Conservation (phyloP, 345 rosid genomes). For the Populus deltoides region DNA sequence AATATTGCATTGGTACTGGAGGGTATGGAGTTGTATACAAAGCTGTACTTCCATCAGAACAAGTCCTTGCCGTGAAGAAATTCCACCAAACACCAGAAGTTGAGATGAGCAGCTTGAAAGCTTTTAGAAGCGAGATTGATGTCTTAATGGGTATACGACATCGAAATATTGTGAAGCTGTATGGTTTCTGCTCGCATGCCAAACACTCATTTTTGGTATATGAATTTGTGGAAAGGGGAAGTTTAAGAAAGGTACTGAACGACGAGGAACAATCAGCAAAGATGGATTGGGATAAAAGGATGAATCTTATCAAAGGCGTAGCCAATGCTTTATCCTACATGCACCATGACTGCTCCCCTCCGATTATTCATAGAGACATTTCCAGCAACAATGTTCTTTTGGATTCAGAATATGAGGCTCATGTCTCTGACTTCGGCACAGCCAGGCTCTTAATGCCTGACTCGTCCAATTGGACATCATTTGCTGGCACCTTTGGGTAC, state of each 20-base stretch:
- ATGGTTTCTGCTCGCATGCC: neutral
- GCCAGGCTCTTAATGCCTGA: conserved; percentile 12
- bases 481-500: conserved; percentile 17
- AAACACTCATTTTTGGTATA: conserved; percentile 11
- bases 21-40: conserved; percentile 7
- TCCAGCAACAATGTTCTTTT: conserved; percentile 15
- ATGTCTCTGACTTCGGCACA: conserved; percentile 21
- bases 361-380: conserved; percentile 11
- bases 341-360: conserved; percentile 20
- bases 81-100: neutral
- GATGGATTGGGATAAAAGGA: conserved; percentile 8
- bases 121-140: conserved; percentile 5
- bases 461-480: neutral
- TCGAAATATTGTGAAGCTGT: conserved; percentile 2
- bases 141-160: conserved; percentile 1
- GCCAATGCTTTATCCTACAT: conserved; percentile 9
- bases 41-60: conserved; percentile 1
- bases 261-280: neutral
- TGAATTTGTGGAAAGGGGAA: conserved; percentile 16
- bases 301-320: conserved; percentile 9
- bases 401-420: conserved; percentile 4
- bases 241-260: neutral
- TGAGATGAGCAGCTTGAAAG: neutral
- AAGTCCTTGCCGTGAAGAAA: conserved; percentile 15
- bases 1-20: conserved; percentile 4